phyloP scores from a whole-genome alignment of 2,329 filamentous ascomycete genomes.

The Penicillium sp. region DNA sequence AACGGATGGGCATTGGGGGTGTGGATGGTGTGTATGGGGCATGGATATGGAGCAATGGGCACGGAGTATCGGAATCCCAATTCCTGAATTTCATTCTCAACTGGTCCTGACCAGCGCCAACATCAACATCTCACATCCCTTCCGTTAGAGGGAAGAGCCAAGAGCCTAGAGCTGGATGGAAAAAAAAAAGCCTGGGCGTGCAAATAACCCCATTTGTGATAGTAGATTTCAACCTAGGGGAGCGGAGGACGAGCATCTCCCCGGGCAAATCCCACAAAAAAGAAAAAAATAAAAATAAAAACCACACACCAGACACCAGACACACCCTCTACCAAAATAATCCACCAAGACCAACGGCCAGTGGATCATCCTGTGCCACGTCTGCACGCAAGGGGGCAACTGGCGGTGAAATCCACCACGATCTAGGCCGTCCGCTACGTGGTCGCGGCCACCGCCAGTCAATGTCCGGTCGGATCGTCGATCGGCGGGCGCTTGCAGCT shows the following conservation, averaged over 20 bases:
- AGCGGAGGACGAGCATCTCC: background rate
- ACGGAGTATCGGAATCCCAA: background rate
- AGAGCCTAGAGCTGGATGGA: background rate
- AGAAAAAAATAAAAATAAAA: no score
- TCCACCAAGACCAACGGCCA: background rate
- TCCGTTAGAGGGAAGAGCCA: background rate
- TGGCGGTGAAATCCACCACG: slow-evolving; percentile 32
- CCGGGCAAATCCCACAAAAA: background rate
- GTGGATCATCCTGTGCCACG: slow-evolving; percentile 21
- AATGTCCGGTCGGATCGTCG: slow-evolving; percentile 30
- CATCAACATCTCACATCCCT: background rate
- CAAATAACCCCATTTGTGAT: background rate
- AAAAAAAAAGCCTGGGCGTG: background rate
- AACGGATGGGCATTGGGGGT: no score
- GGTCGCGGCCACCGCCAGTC: slow-evolving; percentile 28
- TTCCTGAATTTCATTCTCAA: background rate
- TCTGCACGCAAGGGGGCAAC: slow-evolving; percentile 29
- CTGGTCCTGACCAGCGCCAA: background rate
- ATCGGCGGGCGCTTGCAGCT: slow-evolving; percentile 29
- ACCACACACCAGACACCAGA: no score
- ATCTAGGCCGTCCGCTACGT: slow-evolving; percentile 29
- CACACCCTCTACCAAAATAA: background rate
- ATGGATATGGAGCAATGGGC: background rate
- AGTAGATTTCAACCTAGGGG: no score
- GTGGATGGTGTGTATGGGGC: no score